Evolutionary conservation across 78 protist species (phyloP).

Genomic region (Tieghemostelium lacteum): DNA sequence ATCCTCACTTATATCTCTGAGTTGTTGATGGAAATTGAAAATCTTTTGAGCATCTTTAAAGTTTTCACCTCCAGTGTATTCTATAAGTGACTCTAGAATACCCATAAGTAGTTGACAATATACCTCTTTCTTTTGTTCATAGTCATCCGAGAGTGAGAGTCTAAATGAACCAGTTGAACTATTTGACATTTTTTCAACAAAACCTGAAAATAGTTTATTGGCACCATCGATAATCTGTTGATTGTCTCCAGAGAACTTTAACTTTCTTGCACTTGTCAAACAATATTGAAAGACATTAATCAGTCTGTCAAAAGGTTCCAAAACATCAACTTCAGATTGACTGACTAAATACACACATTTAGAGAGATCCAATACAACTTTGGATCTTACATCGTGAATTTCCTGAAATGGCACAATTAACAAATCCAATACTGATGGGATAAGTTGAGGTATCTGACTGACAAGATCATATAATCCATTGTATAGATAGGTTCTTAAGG

Average conservation of each 20-base stretch:
- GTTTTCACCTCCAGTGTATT: not conserved
- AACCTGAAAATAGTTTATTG: not conserved
- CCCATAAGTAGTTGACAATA: conserved; percentile 14
- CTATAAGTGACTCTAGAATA: conserved; percentile 46
- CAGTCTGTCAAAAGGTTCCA: conserved; percentile 53
- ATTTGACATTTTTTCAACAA: not conserved
- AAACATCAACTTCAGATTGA: not conserved
- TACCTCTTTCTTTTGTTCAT: not conserved
- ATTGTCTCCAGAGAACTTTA: not conserved
- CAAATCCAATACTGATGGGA: conserved; percentile 16
- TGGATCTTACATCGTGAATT: not conserved
- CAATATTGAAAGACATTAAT: conserved; percentile 55
- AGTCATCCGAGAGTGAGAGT: not conserved
- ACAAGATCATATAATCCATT: conserved; percentile 38
- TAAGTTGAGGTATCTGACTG: not conserved
- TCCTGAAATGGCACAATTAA: not conserved
- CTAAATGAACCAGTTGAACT: not conserved
- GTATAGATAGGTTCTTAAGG: conserved; percentile 21
- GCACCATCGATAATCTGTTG: not conserved
- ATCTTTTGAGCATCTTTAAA: not conserved
- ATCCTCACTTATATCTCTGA: not conserved
- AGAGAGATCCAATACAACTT: not conserved
- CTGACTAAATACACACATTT: conserved; percentile 4
- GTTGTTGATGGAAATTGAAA: not conserved
- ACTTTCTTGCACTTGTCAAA: not conserved